A percentile compares a stretch with the other conserved stretches of the same genome.
These are phyloP conservation scores for Apiospora kogelbergensis DNA, from an alignment of 2,329 filamentous ascomycete species.

Conservation along the genomic window DNA sequence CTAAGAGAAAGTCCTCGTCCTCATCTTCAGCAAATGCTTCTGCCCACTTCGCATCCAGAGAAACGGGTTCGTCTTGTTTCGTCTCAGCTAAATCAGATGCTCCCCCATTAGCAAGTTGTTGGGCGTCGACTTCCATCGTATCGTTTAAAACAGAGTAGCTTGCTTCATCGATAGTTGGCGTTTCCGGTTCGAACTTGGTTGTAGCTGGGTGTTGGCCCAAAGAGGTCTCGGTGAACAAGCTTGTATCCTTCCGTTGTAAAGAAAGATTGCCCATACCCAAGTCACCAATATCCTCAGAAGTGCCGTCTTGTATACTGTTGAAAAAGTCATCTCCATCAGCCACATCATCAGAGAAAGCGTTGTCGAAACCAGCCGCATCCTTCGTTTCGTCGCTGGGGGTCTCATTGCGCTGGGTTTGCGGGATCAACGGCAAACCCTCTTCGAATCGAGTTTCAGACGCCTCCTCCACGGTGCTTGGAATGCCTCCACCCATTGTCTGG, in stretches of 20 bases:
- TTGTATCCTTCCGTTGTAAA: constrained; percentile 69
- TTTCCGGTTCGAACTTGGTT: constrained; percentile 21
- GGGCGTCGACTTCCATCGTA: constrained; percentile 11
- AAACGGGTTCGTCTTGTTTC: constrained; percentile 21
- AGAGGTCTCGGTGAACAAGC: constrained; percentile 57
- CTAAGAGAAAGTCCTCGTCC: constrained; percentile 60
- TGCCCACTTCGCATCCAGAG: constrained; percentile 76
- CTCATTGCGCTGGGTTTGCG: constrained; percentile 23
- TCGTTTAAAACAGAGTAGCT: neutral
- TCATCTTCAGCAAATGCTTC: constrained; percentile 78
- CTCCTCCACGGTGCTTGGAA: constrained; percentile 39
- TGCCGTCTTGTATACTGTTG: constrained; percentile 42
- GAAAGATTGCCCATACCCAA: constrained; percentile 24
- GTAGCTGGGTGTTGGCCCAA: constrained; percentile 10
- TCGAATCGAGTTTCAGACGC: constrained; percentile 62
- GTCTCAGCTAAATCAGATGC: constrained; percentile 22
- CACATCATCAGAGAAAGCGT: constrained; percentile 43
- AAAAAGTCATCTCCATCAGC: constrained; percentile 63
- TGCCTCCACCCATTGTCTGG: constrained; percentile 43
- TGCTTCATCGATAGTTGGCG: constrained; percentile 24
- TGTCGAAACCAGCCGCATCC: constrained; percentile 20
- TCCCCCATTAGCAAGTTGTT: constrained; percentile 12
- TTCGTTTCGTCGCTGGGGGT: constrained; percentile 16
- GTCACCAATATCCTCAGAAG: constrained; percentile 28
- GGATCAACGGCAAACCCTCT: constrained; percentile 67